Evolutionary conservation across 805 yeast species (phyloP), one percentile per base, ranked within the genome.

Genomic region (Teunomyces stri): DNA sequence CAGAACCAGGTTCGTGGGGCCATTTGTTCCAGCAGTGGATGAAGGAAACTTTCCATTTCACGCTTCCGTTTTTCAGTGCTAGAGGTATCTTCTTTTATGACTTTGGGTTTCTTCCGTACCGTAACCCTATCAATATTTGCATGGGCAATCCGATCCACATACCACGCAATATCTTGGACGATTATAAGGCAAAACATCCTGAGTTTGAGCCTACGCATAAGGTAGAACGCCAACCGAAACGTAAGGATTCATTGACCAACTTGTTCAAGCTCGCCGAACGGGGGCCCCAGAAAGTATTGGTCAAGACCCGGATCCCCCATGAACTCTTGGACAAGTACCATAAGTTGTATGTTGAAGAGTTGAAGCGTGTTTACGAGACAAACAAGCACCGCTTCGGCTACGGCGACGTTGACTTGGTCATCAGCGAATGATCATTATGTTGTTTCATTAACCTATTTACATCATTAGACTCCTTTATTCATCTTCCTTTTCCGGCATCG

Each of bases 1-100:
- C 78, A 7, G 58, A 59, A 54, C 68, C 69, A 13, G 75, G 76
- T 29, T 57, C 78, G 36, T 58, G 57, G 63, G 62, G 76, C 77
- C 76, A 81, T 57, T 69, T 71, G 46, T 62, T 86, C 44, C 98
- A 92, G 64, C 64, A 76, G 29, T 80, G 89, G 82, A 62, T 92
- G 59, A 92, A 94, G 58, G 71, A 71, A 25, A 74, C 69, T 31
- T 76, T 83, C 45, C 94, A 92, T 1, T 92, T 92, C 66, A 91
- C 99, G 0, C 59, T 94, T 4, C 99, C 99, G 0, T 79, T 94
- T 42, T 87, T 94, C 68, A 85, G 88, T 61, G 97, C 97, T 1
- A 74, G 98, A 39, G 97, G 98, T 0, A 74, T 94, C 0, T 91
- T 92, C 68, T 89, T 92, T 58, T 88, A 91, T 58, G 96, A 90